Percentiles rank a stretch among this genome's conserved stretches.
Conservation (phyloP, 306 rosid genomes). For the Glycine soja region DNA sequence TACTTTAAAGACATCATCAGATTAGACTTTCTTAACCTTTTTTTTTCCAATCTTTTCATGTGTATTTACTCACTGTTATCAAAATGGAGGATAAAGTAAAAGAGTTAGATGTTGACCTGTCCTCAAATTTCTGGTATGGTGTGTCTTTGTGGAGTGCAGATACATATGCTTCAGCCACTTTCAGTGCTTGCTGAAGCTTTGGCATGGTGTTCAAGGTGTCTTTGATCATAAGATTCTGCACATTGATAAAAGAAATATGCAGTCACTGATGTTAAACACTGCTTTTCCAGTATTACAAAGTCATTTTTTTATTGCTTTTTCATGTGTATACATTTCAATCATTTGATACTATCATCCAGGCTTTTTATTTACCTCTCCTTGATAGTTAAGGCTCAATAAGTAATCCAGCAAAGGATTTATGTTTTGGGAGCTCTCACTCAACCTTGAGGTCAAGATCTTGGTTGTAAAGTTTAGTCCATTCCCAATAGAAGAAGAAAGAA, state of each 20-base stretch:
- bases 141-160: slow-evolving; percentile 66
- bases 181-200: slow-evolving; percentile 79
- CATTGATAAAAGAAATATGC: not conserved
- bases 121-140: slow-evolving; percentile 72
- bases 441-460: slow-evolving; percentile 66
- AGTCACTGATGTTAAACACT: not conserved
- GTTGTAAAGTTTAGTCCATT: slow-evolving; percentile 70
- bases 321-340: not conserved
- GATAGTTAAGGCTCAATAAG: slow-evolving; percentile 71
- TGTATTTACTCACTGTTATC: not conserved
- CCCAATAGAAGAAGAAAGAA: slow-evolving; percentile 89
- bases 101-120: slow-evolving; percentile 58
- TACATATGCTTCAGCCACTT: slow-evolving; percentile 67
- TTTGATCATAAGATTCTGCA: slow-evolving; percentile 84
- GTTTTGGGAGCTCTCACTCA: slow-evolving; percentile 60
- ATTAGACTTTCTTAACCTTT: slow-evolving; percentile 1
- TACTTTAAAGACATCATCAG: not conserved
- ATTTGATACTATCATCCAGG: not conserved
- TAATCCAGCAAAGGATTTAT: slow-evolving; percentile 86
- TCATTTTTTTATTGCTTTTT: not conserved
- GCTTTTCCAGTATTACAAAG: not conserved
- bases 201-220: slow-evolving; percentile 68
- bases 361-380: slow-evolving; percentile 71
- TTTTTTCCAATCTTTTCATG: not conserved
- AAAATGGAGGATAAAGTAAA: slow-evolving; percentile 20